Evolutionary conservation across 1,139 yeast species (phyloP).

Genomic region (Suhomyces taliae): DNA sequence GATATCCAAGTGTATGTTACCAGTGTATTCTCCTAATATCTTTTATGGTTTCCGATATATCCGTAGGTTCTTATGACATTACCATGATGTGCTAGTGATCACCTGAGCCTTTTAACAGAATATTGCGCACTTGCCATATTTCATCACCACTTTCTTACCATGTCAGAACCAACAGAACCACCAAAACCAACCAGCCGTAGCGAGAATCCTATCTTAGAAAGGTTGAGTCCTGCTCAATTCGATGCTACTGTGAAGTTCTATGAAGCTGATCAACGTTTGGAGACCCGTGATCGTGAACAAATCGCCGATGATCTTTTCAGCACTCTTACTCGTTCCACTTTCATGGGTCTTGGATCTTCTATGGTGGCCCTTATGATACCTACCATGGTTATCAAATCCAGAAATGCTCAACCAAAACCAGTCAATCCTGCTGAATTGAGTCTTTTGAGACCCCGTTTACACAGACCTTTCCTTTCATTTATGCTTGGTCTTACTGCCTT

Average conservation of each 20-base stretch:
- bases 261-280: constrained; percentile 42
- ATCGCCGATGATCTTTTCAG: constrained; percentile 32
- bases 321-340: constrained; percentile 27
- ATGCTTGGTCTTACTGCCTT: constrained; percentile 31
- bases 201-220: constrained; percentile 29
- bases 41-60: no score
- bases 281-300: constrained; percentile 30
- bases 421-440: constrained; percentile 4
- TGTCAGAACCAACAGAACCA: background rate
- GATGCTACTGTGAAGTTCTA: constrained; percentile 41
- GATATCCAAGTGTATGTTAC: no score
- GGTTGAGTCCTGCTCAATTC: constrained; percentile 37
- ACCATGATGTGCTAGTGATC: no score
- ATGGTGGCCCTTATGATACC: constrained; percentile 13
- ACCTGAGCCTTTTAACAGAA: no score
- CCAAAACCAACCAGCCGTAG: background rate
- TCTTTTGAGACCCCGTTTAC: constrained; percentile 17
- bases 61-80: no score
- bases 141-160: background rate
- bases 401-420: constrained; percentile 5
- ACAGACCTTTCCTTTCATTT: constrained; percentile 37
- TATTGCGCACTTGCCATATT: background rate
- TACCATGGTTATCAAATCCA: constrained; percentile 11
- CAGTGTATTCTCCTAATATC: no score
- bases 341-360: constrained; percentile 23